Evolutionary conservation across 2,329 filamentous ascomycete species (phyloP).

Genomic region (Hymenoscyphus scutula): DNA sequence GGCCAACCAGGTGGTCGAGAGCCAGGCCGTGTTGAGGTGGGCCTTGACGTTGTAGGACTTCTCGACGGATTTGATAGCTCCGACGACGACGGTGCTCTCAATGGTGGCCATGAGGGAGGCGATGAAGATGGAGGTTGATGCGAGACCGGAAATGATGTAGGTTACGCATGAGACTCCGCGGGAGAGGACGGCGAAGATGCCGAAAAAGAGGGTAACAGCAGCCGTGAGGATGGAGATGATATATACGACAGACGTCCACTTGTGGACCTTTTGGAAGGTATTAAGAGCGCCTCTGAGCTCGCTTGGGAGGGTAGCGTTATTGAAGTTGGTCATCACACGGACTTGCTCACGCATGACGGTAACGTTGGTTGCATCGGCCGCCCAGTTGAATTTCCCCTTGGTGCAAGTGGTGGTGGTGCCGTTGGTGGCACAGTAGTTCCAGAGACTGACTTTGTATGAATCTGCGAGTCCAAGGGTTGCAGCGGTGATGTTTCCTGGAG

Average conservation of each 20-base stretch:
- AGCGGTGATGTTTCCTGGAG: conserved; percentile 51
- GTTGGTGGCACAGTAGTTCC: conserved; percentile 73
- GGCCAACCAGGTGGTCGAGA: conserved; percentile 74
- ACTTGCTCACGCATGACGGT: conserved; percentile 58
- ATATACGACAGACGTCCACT: conserved; percentile 83
- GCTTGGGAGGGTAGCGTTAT: conserved; percentile 58
- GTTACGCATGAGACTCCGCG: conserved; percentile 79
- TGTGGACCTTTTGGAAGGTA: conserved; percentile 69
- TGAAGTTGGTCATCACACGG: conserved; percentile 41
- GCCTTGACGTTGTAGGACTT: conserved; percentile 70
- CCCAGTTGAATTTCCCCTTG: conserved; percentile 71
- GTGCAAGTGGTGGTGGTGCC: conserved; percentile 63
- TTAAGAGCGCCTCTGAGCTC: conserved; percentile 66
- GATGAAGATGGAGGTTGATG: conserved; percentile 53
- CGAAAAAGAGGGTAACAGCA: conserved; percentile 69
- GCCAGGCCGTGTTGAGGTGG: conserved; percentile 65
- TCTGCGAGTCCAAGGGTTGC: conserved; percentile 58
- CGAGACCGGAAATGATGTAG: conserved; percentile 69
- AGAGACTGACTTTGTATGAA: conserved; percentile 78
- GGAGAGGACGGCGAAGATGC: conserved; percentile 80
- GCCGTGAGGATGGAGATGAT: conserved; percentile 70
- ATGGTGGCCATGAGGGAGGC: conserved; percentile 73
- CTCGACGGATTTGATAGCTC: conserved; percentile 63
- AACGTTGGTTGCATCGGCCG: conserved; percentile 66
- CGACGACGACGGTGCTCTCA: conserved; percentile 67